These are phyloP conservation scores for Plantago lanceolata DNA, from an alignment of 305 asterid species.

Conservation along the genomic window DNA sequence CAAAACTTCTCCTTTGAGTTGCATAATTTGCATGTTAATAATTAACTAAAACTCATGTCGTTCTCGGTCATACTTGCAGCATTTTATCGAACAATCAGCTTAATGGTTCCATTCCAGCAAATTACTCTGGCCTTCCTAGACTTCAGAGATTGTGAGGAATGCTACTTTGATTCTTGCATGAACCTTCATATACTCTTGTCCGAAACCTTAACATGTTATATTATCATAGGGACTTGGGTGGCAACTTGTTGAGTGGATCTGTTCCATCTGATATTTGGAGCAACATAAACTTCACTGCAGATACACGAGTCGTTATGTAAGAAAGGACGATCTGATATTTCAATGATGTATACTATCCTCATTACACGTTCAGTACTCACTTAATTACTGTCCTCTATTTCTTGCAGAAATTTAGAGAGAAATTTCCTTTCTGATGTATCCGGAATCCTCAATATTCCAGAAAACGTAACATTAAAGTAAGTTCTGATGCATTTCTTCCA, in stretches of 20 bases:
- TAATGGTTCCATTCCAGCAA: conserved; percentile 48
- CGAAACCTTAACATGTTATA: conserved; percentile 12
- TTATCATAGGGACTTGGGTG: conserved; percentile 29
- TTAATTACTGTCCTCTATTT: conserved; percentile 14
- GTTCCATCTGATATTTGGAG: conserved; percentile 46
- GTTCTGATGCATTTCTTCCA: background rate
- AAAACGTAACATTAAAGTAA: conserved; percentile 38
- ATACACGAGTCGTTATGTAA: conserved; percentile 40
- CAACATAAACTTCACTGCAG: conserved; percentile 33
- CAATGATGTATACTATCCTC: background rate
- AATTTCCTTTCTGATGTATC: conserved; percentile 42
- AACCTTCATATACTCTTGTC: conserved; percentile 5
- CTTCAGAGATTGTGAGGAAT: conserved; percentile 42
- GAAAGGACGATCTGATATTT: conserved; percentile 5
- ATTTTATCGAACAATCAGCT: conserved; percentile 36
- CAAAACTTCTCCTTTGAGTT: background rate
- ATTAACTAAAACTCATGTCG: background rate
- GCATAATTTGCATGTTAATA: too few species aligned
- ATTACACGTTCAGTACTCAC: background rate
- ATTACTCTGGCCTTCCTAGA: conserved; percentile 37
- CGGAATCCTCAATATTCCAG: conserved; percentile 37
- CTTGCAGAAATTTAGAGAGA: conserved; percentile 40
- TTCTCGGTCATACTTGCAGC: conserved; percentile 27
- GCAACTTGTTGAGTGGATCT: conserved; percentile 41
- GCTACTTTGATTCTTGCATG: conserved; percentile 13